phyloP scores from a whole-genome alignment of 2,329 filamentous ascomycete genomes.

The Botryotinia convoluta region DNA sequence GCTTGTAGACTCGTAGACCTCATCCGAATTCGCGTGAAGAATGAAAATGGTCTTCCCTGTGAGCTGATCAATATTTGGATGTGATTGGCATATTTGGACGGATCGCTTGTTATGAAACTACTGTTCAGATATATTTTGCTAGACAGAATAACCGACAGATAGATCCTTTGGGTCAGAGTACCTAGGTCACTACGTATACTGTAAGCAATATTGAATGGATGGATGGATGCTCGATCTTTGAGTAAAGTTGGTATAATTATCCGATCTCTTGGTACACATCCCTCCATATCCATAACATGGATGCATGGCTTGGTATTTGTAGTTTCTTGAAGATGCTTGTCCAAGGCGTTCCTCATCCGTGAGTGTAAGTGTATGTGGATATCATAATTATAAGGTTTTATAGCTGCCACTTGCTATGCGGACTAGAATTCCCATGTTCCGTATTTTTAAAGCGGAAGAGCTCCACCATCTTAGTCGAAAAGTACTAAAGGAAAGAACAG shows the following conservation, averaged over 20 bases:
- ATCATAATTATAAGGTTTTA: conserved; percentile 3
- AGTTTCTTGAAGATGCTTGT: not conserved
- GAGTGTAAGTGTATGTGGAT: not conserved
- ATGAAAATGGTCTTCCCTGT: not conserved
- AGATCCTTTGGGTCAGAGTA: not conserved
- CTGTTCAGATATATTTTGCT: not conserved
- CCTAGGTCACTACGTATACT: not conserved
- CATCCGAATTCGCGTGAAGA: not conserved
- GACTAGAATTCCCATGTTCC: conserved; percentile 4
- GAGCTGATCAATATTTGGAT: not conserved
- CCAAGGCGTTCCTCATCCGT: not conserved
- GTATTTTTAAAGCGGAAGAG: conserved; percentile 9
- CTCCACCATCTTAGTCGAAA: conserved; percentile 1
- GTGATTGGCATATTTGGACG: not conserved
- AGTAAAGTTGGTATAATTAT: not conserved
- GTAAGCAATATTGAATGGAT: not conserved
- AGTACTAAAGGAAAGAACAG: conserved; percentile 19
- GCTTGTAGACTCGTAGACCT: not conserved
- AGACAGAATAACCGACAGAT: not conserved
- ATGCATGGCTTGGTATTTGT: conserved; percentile 3
- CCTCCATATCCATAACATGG: not conserved
- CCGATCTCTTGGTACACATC: not conserved
- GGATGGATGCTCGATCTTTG: not conserved
- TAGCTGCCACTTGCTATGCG: conserved; percentile 3
- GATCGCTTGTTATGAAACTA: not conserved